Evolutionary conservation across 2,329 filamentous ascomycete genomes (phyloP), one percentile per base, ranked within the genome.

Genomic region (Diaporthe vexans): DNA sequence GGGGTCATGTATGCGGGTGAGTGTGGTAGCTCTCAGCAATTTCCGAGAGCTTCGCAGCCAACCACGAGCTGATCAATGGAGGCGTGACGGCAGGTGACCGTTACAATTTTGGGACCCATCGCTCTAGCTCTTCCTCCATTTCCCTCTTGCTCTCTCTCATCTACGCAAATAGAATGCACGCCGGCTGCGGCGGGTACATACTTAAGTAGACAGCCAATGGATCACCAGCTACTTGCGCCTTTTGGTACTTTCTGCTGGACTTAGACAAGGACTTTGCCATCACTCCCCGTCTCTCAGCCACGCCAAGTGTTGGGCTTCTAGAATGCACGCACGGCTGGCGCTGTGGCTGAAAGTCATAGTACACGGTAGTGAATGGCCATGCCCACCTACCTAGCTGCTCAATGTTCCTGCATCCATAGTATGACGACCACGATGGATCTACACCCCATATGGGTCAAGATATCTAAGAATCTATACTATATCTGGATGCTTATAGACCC

Each of bases 31-130:
- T 68, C 8, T 26, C 46, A 68, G 48, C 48, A 68, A 54, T 68
- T 54, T 54, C 63, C 63, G n/a, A 26, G 46, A 54, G 63, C 63
- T 68, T 68, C 48, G 33, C 46, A 40, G 48, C 63, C 63, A 68
- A 68, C 63, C 63, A 68, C n/a, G n/a, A 68, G 63, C 63, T 54
- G 48, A n/a, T 54, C 33, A 54, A 40, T 46, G 5, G 48, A 26
- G 48, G 48, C 63, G 48, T 54, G 63, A 52, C 21, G 61, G 61
- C 43, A 46, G 29, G 46, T 67, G 61, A 68, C 48, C 48, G 21
- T 40, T 26, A n/a, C 63, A 52, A 17, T 21, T 52, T 40, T 40
- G n/a, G 46, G 15, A 17, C 63, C 63, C 17, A 54, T 54, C n/a
- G 8, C 46, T 26, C 63, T 40, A 52, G 33, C n/a, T 26, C 8